Evolutionary conservation across 805 yeast species (phyloP).

Genomic region (Candida maesae): DNA sequence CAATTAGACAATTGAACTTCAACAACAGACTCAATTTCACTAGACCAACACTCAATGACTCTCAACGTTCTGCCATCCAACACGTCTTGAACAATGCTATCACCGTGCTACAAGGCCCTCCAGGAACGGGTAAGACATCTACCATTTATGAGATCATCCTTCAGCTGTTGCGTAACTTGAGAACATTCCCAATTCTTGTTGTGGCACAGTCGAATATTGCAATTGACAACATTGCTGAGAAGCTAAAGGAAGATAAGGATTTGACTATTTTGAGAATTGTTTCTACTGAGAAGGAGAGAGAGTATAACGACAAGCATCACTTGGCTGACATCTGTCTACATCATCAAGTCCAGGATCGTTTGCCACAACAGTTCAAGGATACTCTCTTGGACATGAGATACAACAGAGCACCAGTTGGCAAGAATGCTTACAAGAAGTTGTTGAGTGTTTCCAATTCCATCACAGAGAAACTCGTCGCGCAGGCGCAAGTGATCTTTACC

Average conservation of each 20-base stretch:
- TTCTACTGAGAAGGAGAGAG: not conserved
- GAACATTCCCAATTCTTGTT: constrained; percentile 61
- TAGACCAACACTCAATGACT: constrained; percentile 48
- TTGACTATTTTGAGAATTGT: not conserved
- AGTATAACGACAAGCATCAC: not conserved
- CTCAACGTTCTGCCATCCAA: constrained; percentile 48
- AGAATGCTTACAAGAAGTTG: constrained; percentile 47
- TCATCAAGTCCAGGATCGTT: constrained; percentile 48
- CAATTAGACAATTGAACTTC: constrained; percentile 53
- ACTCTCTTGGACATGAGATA: constrained; percentile 40
- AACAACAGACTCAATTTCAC: constrained; percentile 49
- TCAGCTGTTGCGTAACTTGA: constrained; percentile 48
- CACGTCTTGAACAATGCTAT: constrained; percentile 30
- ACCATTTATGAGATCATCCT: constrained; percentile 62
- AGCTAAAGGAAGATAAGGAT: not conserved
- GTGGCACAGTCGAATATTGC: constrained; percentile 73
- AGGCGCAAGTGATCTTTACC: constrained; percentile 67
- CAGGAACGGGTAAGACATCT: constrained; percentile 80
- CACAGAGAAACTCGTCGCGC: constrained; percentile 49
- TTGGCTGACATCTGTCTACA: constrained; percentile 54
- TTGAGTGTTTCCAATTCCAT: constrained; percentile 41
- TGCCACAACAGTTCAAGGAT: constrained; percentile 44
- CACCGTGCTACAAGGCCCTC: constrained; percentile 73
- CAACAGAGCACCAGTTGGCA: constrained; percentile 40
- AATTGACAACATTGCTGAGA: not conserved